A percentile compares a stretch with the other conserved stretches of the same genome.
phyloP scores from a whole-genome alignment of 805 yeast species.

The Zygosaccharomyces bailii region DNA sequence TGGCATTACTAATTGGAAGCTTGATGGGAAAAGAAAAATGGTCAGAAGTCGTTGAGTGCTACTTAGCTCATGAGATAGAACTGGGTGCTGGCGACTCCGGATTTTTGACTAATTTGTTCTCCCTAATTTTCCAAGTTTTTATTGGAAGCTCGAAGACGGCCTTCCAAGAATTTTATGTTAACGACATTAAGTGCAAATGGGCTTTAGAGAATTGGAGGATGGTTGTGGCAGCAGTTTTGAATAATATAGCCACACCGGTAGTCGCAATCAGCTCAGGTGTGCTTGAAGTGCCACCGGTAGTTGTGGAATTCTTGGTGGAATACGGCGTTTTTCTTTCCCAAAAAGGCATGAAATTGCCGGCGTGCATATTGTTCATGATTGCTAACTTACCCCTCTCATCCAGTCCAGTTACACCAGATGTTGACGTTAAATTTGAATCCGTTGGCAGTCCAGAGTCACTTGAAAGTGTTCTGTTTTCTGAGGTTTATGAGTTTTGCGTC shows the following conservation, averaged over 20 bases:
- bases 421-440: slow-evolving; percentile 38
- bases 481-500: slow-evolving; percentile 59
- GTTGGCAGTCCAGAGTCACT: slow-evolving; percentile 41
- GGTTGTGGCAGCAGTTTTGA: slow-evolving; percentile 41
- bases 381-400: slow-evolving; percentile 45
- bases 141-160: slow-evolving; percentile 58
- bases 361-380: slow-evolving; percentile 45
- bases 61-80: slow-evolving; percentile 46
- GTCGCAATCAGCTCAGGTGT: slow-evolving; percentile 8
- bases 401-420: slow-evolving; percentile 24
- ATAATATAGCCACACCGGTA: slow-evolving; percentile 26
- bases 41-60: slow-evolving; percentile 55
- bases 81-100: slow-evolving; percentile 40
- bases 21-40: slow-evolving; percentile 60
- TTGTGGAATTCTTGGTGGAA: slow-evolving; percentile 44
- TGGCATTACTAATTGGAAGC: slow-evolving; percentile 69
- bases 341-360: slow-evolving; percentile 36
- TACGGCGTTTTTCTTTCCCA: slow-evolving; percentile 48
- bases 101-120: slow-evolving; percentile 41
- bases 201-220: slow-evolving; percentile 52
- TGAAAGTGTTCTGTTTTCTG: slow-evolving; percentile 56
- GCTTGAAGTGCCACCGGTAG: slow-evolving; percentile 27
- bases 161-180: slow-evolving; percentile 45
- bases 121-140: slow-evolving; percentile 58
- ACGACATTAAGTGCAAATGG: slow-evolving; percentile 44